Percentiles rank a stretch among this genome's conserved stretches.
Conservation (phyloP, 345 rosid species). For the Salix udensis region DNA sequence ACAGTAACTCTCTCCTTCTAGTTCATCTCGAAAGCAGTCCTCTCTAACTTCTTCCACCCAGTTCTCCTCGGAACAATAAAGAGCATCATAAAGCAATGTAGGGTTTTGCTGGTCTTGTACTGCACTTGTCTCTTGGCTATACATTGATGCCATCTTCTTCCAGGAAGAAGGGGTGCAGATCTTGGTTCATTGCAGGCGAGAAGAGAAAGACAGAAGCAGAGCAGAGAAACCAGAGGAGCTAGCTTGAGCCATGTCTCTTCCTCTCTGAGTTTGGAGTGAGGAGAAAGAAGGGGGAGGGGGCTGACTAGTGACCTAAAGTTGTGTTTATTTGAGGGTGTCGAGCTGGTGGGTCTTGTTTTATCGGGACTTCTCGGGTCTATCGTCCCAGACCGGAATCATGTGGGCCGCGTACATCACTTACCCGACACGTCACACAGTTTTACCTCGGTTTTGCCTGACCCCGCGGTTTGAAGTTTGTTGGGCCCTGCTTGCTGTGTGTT, state of each 20-base stretch:
- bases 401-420: conserved; percentile 39
- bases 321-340: conserved; percentile 21
- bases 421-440: conserved; percentile 43
- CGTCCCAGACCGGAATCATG: background rate
- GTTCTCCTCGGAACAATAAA: conserved; percentile 59
- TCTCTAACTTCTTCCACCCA: conserved; percentile 35
- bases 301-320: background rate
- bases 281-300: background rate
- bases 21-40: conserved; percentile 15
- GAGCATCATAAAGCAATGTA: conserved; percentile 33
- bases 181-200: conserved; percentile 35
- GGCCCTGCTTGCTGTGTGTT: background rate
- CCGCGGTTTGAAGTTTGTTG: background rate
- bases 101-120: conserved; percentile 21
- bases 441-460: background rate
- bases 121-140: conserved; percentile 13
- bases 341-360: background rate
- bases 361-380: conserved; percentile 14
- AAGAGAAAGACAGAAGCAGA: conserved; percentile 17
- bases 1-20: background rate
- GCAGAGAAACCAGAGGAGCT: conserved; percentile 20
- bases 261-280: conserved; percentile 6
- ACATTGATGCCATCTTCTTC: conserved; percentile 54
- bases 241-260: conserved; percentile 31
- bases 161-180: conserved; percentile 36